Evolutionary conservation across 139 green algal genomes (phyloP), one percentile per base, ranked within the genome.

Genomic region (Pycnococcus provasolii): DNA sequence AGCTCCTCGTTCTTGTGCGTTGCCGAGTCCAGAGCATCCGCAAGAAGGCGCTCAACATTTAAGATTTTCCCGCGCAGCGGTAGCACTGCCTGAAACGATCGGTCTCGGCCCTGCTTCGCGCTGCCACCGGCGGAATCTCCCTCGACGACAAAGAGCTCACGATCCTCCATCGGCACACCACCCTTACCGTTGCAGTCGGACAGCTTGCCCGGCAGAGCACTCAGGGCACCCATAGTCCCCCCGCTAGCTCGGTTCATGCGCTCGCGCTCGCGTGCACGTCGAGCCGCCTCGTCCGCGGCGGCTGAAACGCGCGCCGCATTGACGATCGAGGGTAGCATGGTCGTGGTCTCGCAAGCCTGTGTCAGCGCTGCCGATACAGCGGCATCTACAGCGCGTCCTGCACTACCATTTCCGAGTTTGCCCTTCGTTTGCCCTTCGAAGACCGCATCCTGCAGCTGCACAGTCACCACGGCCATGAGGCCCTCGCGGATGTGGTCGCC

Each of bases 371-470:
- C 68, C 5, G 61, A 53, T 5, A 91, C 80, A 41, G 79, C 80
- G n/a, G 43, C 58, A 8, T 95, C 87, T 45, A 96, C 86, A 6
- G 91, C 79, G 51, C 76, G 83, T 11, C 26, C 26, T 26, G 26
- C 26, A 26, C 26, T 26, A 26, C 89, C 86, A 72, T 97, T 97
- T 73, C 90, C 89, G 55, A 98, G 82, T 58, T 89, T 78, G 13
- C 90, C 94, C 80, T 98, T 98, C 46, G 92, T 98, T 81, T 98
- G 92, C 2, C 92, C 92, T 77, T 98, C 90, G 80, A 98, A 98
- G 82, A 97, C 91, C 3, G 92, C 92, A 60, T 90, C 58, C 6
- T 81, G 84, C 42, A 96, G 81, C 80, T 87, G 79, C 2, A 84
- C 79, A 3, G 62, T 46, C 51, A 84, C 58, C 7, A 91, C 77